Evolutionary conservation across 495 filamentous ascomycete species (phyloP).

Genomic region (Tuber microsphaerosporum): DNA sequence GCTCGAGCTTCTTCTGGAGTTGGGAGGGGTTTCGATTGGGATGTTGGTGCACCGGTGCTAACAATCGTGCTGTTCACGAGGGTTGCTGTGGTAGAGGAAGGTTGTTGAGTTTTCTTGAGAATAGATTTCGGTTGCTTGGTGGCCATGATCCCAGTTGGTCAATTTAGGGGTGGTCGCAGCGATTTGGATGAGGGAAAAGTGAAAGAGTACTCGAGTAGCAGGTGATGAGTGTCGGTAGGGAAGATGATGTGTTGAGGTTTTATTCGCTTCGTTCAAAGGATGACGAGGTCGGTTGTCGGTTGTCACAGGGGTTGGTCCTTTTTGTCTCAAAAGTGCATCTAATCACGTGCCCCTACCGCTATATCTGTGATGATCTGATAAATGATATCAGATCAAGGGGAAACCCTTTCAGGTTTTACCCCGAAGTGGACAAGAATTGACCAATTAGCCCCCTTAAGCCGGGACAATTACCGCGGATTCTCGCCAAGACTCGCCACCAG

Average conservation of each 20-base stretch:
- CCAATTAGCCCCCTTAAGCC: background rate
- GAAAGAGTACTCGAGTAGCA: background rate
- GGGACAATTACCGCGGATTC: background rate
- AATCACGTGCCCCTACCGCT: background rate
- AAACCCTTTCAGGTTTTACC: background rate
- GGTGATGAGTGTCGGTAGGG: background rate
- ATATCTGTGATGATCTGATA: background rate
- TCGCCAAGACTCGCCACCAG: background rate
- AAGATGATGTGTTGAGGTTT: conserved; percentile 8
- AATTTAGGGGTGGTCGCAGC: background rate
- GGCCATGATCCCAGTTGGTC: conserved; percentile 34
- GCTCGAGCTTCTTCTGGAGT: conserved; percentile 49
- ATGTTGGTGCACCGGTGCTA: conserved; percentile 40
- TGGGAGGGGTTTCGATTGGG: conserved; percentile 43
- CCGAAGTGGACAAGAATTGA: background rate
- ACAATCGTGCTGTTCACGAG: conserved; percentile 19
- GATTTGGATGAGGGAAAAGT: background rate
- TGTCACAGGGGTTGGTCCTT: background rate
- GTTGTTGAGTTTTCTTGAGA: conserved; percentile 51
- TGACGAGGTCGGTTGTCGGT: background rate
- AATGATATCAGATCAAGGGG: background rate
- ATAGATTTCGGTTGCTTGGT: conserved; percentile 47
- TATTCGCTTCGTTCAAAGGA: background rate
- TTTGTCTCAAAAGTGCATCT: background rate
- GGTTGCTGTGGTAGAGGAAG: conserved; percentile 40